Percentiles rank a stretch among this genome's conserved stretches.
Evolutionary conservation across 2,329 filamentous ascomycete genomes (phyloP).

Genomic region (Diatrype stigma): DNA sequence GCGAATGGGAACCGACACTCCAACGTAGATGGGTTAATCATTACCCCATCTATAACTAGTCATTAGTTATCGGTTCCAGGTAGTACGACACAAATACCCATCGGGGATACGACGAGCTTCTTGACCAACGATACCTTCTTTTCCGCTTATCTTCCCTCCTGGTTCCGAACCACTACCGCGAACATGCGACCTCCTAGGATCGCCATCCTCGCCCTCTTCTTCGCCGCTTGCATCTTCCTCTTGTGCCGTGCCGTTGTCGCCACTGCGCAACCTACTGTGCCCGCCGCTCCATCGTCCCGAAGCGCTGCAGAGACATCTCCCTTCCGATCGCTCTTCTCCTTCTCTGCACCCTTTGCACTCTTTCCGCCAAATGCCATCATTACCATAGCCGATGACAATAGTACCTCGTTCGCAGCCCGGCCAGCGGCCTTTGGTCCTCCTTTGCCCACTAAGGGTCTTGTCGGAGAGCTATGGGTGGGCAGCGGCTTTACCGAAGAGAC

Average conservation of each 20-base stretch:
- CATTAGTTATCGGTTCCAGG: no score
- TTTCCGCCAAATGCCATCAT: slow-evolving; percentile 96
- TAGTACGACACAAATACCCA: no score
- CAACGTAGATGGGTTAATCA: no score
- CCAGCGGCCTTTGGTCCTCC: slow-evolving; percentile 89
- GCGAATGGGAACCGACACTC: no score
- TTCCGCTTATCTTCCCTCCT: not conserved
- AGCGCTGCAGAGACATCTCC: slow-evolving; percentile 35
- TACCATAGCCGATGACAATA: slow-evolving; percentile 95
- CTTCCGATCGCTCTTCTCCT: slow-evolving; percentile 60
- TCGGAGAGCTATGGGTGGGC: slow-evolving; percentile 88
- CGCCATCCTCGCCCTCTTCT: slow-evolving; percentile 50
- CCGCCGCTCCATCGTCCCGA: slow-evolving; percentile 17
- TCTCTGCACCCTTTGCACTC: slow-evolving; percentile 74
- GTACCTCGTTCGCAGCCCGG: slow-evolving; percentile 89
- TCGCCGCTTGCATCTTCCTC: slow-evolving; percentile 50
- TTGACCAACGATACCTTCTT: not conserved
- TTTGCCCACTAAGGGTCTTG: slow-evolving; percentile 71
- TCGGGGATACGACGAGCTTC: no score
- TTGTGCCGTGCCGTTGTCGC: slow-evolving; percentile 49
- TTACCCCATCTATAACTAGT: no score
- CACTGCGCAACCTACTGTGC: slow-evolving; percentile 9
- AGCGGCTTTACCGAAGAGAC: slow-evolving; percentile 84
- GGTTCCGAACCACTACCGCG: slow-evolving; percentile 7
- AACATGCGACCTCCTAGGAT: slow-evolving; percentile 53